Percentiles rank a stretch among this genome's conserved stretches.
Conservation (phyloP, 805 yeast species). For the Wickerhamomyces hampshirensis region DNA sequence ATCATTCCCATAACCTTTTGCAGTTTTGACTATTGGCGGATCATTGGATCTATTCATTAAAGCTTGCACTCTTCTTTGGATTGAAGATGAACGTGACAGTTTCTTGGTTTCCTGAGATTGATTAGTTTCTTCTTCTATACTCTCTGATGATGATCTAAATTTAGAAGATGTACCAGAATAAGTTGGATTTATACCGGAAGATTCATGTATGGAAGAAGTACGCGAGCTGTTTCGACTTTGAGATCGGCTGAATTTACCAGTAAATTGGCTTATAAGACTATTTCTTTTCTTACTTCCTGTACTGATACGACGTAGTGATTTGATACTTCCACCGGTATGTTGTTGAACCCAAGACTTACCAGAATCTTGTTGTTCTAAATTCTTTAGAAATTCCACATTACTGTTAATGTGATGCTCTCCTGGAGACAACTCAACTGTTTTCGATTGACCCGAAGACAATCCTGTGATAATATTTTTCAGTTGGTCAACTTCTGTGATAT, state of each 20-base stretch:
- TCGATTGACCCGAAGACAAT: slow-evolving; percentile 12
- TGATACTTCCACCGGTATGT: slow-evolving; percentile 28
- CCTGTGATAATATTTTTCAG: slow-evolving; percentile 27
- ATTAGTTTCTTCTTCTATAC: slow-evolving; percentile 21
- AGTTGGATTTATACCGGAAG: slow-evolving; percentile 12
- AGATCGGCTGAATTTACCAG: slow-evolving; percentile 25
- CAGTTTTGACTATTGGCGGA: slow-evolving; percentile 54
- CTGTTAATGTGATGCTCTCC: slow-evolving; percentile 27
- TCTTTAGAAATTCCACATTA: slow-evolving; percentile 35
- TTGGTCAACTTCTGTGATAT: slow-evolving; percentile 4
- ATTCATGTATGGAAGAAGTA: slow-evolving; percentile 25
- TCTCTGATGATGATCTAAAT: slow-evolving; percentile 19
- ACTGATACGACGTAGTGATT: slow-evolving; percentile 25
- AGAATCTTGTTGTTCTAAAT: slow-evolving; percentile 31
- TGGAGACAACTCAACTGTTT: slow-evolving; percentile 20
- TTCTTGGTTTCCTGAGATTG: slow-evolving; percentile 5
- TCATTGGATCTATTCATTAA: slow-evolving; percentile 31
- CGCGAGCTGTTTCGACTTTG: slow-evolving; percentile 25
- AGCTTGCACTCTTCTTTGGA: slow-evolving; percentile 26
- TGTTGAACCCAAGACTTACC: slow-evolving; percentile 29
- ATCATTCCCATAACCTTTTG: slow-evolving; percentile 77
- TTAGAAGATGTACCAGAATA: slow-evolving; percentile 12
- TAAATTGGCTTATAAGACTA: slow-evolving; percentile 22
- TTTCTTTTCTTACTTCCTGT: slow-evolving; percentile 22
- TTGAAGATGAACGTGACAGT: slow-evolving; percentile 20